phyloP scores from a whole-genome alignment of 2,329 filamentous ascomycete species.

The Ciborinia camelliae region DNA sequence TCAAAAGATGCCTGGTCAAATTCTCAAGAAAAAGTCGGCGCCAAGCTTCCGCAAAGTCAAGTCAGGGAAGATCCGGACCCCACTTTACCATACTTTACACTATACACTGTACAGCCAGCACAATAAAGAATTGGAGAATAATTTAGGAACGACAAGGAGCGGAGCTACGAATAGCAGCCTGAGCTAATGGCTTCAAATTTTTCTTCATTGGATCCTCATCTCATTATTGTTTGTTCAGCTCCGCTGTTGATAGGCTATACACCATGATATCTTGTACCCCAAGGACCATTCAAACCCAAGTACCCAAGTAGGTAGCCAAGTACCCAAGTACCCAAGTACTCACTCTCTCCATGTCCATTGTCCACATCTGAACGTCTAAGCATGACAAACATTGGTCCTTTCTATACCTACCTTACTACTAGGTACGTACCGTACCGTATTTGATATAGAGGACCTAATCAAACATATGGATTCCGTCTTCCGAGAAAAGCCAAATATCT shows the following conservation, averaged over 20 bases:
- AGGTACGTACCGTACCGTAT: no score
- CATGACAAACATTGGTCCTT: not conserved
- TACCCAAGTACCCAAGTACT: not conserved
- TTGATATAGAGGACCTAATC: not conserved
- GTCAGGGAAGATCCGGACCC: conserved; percentile 13
- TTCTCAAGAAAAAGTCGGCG: not conserved
- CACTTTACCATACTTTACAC: conserved; percentile 5
- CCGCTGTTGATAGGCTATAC: not conserved
- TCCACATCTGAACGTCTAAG: conserved; percentile 2
- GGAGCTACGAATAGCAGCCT: not conserved
- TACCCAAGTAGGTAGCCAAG: not conserved
- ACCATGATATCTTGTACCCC: not conserved
- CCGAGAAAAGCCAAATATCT: conserved; percentile 12
- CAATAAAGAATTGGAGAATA: not conserved
- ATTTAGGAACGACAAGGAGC: not conserved
- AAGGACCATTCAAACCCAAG: not conserved
- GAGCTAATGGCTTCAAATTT: not conserved
- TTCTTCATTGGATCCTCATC: not conserved
- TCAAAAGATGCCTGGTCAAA: not conserved
- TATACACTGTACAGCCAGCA: conserved; percentile 4
- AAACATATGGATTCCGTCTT: conserved; percentile 12
- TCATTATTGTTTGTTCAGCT: no score
- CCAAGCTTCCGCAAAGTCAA: conserved; percentile 11
- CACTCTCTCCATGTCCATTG: not conserved
- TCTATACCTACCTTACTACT: no score